phyloP scores from a whole-genome alignment of 768 basidiomycete species.

The Suillus paluster region DNA sequence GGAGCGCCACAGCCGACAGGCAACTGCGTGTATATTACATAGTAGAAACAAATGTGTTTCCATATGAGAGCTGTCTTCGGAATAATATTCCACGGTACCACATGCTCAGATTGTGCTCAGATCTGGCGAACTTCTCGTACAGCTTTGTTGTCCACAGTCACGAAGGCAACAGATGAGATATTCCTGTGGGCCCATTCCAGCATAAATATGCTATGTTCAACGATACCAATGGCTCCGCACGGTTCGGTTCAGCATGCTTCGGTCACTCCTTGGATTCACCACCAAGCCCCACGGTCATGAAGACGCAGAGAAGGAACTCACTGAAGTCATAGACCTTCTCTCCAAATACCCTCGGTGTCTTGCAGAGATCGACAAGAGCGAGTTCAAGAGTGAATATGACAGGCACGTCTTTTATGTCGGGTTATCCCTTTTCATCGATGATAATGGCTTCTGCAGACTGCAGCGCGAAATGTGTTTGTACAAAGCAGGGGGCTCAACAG shows the following conservation, averaged over 20 bases:
- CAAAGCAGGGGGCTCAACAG: background rate
- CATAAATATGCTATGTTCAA: constrained; percentile 2
- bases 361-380: background rate
- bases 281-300: background rate
- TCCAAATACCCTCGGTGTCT: background rate
- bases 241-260: constrained; percentile 1
- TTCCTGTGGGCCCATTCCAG: background rate
- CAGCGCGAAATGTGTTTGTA: background rate
- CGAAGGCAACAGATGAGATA: background rate
- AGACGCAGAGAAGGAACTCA: constrained; percentile 5
- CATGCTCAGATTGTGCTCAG: too few species aligned
- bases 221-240: background rate
- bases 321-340: background rate
- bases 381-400: background rate
- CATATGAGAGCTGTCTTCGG: too few species aligned
- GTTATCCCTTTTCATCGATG: too few species aligned
- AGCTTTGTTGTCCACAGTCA: too few species aligned
- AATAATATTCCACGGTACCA: too few species aligned
- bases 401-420: background rate
- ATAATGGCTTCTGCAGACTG: background rate
- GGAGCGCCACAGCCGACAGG: too few species aligned
- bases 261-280: background rate
- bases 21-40: too few species aligned
- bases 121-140: too few species aligned
- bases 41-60: too few species aligned